phyloP scores from a whole-genome alignment of 139 green algal genomes.

The Choricystis sp. region DNA sequence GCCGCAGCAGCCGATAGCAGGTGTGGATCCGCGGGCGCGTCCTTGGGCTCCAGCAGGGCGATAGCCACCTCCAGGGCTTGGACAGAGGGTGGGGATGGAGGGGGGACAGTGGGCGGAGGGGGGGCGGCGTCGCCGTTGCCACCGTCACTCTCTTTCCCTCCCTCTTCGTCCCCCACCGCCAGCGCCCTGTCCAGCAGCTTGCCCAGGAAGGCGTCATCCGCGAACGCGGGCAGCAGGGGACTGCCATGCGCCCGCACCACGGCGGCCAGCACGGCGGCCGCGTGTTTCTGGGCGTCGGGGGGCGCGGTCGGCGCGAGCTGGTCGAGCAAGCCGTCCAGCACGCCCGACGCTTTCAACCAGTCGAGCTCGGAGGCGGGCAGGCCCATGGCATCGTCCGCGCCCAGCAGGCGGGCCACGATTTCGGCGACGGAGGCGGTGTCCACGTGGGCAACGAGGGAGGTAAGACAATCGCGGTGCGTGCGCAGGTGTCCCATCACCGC shows the following conservation, averaged over 20 bases:
- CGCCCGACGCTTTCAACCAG: slow-evolving; percentile 57
- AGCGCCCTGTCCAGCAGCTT: slow-evolving; percentile 20
- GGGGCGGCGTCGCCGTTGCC: slow-evolving; percentile 1
- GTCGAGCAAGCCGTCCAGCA: slow-evolving; percentile 54
- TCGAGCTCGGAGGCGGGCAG: slow-evolving; percentile 16
- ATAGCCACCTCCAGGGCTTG: slow-evolving; percentile 65
- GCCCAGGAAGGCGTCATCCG: slow-evolving; percentile 15
- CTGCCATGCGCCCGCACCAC: slow-evolving; percentile 56
- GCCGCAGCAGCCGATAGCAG: slow-evolving; percentile 1
- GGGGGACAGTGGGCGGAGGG: slow-evolving; percentile 2
- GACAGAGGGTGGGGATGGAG: slow-evolving; percentile 23
- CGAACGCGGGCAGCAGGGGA: slow-evolving; percentile 45
- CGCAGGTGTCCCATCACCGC: slow-evolving; percentile 58
- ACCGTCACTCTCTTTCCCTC: too few species aligned
- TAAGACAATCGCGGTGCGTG: slow-evolving; percentile 17
- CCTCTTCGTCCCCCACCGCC: slow-evolving; percentile 1
- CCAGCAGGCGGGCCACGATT: slow-evolving; percentile 64
- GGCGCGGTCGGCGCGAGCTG: slow-evolving; percentile 21
- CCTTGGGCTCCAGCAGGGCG: slow-evolving; percentile 57
- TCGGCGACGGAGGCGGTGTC: slow-evolving; percentile 66
- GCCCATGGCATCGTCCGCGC: slow-evolving; percentile 57
- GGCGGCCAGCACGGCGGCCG: slow-evolving; percentile 63
- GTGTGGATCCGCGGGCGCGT: slow-evolving; percentile 5
- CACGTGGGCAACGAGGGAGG: slow-evolving; percentile 52
- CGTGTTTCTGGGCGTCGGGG: slow-evolving; percentile 46